These are phyloP conservation scores for Suaeda aralocaspica DNA, from an alignment of 148 eudicot species.

Conservation along the genomic window DNA sequence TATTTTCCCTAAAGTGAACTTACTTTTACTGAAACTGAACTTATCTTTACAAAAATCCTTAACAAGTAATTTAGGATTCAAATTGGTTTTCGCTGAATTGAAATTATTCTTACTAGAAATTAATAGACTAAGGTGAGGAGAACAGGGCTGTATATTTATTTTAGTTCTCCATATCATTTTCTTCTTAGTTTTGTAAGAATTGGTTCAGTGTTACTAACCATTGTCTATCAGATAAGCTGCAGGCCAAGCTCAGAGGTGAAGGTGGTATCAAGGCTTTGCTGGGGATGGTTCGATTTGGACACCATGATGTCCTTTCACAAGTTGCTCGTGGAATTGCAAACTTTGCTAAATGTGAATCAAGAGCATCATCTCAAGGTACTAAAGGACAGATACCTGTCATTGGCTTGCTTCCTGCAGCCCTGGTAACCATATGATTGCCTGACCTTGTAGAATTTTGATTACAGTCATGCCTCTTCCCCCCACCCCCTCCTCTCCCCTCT, in stretches of 20 bases:
- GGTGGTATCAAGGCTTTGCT: conserved; percentile 85
- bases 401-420: conserved; percentile 1
- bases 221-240: conserved; percentile 58
- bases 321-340: conserved; percentile 97
- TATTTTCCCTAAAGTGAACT: no score
- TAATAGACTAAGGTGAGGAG: no score
- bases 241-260: conserved; percentile 72
- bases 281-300: conserved; percentile 85
- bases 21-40: no score
- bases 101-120: no score
- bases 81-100: no score
- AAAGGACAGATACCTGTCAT: background rate
- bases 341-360: conserved; percentile 93
- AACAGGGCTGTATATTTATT: no score
- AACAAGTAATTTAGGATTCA: no score
- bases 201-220: conserved; percentile 5
- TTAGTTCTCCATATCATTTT: background rate
- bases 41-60: no score
- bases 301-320: conserved; percentile 92
- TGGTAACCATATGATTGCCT: background rate
- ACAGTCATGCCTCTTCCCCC: background rate
- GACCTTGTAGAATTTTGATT: no score
- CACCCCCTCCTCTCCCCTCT: no score
- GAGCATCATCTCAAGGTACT: conserved; percentile 75
- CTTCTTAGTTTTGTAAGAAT: background rate